These are phyloP conservation scores for Russula dissimulans DNA, from an alignment of 768 basidiomycete species.

Conservation along the genomic window DNA sequence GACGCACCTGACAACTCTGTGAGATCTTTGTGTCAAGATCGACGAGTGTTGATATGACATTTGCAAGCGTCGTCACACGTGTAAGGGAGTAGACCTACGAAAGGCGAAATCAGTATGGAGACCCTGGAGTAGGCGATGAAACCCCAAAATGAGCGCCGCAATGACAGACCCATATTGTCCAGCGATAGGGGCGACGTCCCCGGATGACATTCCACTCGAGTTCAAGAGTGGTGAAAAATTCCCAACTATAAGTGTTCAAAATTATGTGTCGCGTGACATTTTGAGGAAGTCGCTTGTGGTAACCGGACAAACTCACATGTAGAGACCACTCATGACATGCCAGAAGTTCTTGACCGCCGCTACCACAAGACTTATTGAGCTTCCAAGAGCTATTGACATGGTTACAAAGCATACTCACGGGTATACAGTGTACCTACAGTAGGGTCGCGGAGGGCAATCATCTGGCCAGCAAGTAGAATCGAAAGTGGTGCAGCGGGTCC, in stretches of 20 bases:
- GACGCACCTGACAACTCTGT: conserved; percentile 3
- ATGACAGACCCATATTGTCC: conserved; percentile 1
- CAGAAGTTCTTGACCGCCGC: neutral
- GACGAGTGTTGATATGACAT: neutral
- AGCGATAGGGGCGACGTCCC: conserved; percentile 2
- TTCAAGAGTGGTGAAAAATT: neutral
- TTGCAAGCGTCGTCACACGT: neutral
- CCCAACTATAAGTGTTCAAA: neutral
- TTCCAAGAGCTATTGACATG: too few species aligned
- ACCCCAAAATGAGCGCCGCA: neutral
- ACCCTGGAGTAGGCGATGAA: too few species aligned
- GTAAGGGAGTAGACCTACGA: conserved; percentile 3
- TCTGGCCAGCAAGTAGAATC: too few species aligned
- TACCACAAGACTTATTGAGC: neutral
- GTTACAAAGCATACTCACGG: too few species aligned
- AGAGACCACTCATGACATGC: neutral
- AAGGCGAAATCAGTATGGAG: neutral
- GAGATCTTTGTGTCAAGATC: neutral
- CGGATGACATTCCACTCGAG: conserved; percentile 2
- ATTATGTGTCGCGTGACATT: too few species aligned
- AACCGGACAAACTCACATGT: neutral
- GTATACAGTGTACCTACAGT: too few species aligned
- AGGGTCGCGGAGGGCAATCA: too few species aligned
- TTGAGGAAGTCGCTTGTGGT: too few species aligned
- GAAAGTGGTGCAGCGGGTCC: too few species aligned